Conservation (phyloP, 148 eudicot species). For the Cornus kousa region DNA sequence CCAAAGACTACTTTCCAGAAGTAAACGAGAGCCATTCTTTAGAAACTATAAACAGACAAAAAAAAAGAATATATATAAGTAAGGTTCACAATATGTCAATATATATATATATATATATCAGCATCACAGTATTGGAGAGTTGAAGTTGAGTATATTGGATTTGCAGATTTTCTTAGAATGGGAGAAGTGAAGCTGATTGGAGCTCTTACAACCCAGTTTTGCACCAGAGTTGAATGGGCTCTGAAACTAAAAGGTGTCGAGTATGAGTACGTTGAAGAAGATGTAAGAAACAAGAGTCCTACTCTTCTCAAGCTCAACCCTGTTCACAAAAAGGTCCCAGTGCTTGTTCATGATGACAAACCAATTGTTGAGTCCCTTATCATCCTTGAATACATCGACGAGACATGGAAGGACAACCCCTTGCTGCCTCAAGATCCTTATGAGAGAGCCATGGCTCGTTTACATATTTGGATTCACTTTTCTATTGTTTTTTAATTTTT, state of each 20-base stretch:
- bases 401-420: slow-evolving; percentile 20
- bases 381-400: slow-evolving; percentile 29
- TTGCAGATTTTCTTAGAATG: neutral
- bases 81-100: too few relatives aligned
- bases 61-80: too few relatives aligned
- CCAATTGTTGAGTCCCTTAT: slow-evolving; percentile 17
- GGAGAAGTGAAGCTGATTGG: slow-evolving; percentile 21
- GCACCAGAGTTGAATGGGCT: slow-evolving; percentile 13
- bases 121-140: too few relatives aligned
- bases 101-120: too few relatives aligned
- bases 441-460: slow-evolving; percentile 28
- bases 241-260: slow-evolving; percentile 18
- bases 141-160: too few relatives aligned
- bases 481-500: too few relatives aligned
- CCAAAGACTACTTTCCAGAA: too few relatives aligned
- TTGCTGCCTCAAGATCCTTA: slow-evolving; percentile 28
- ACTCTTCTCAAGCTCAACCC: slow-evolving; percentile 11
- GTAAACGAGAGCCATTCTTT: too few relatives aligned
- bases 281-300: slow-evolving; percentile 13
- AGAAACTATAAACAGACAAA: too few relatives aligned
- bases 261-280: slow-evolving; percentile 27
- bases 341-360: slow-evolving; percentile 11
- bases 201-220: neutral
- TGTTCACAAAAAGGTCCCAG: slow-evolving; percentile 19
- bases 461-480: neutral